phyloP scores from a whole-genome alignment of 805 yeast genomes.

The Saturnispora halmiae region DNA sequence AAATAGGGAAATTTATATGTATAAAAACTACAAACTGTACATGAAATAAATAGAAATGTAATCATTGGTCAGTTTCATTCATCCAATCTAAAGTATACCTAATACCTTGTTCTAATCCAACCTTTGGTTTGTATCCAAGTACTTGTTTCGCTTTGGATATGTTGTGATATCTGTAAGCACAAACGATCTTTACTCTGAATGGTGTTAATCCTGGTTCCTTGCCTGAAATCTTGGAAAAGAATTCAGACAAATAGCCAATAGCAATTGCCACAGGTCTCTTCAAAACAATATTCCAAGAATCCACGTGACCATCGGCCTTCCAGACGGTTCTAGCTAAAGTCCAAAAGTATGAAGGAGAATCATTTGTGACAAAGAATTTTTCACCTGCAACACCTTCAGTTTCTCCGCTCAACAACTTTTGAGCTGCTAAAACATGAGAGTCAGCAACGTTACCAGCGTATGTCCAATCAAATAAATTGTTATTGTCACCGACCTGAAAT shows the following conservation, averaged over 20 bases:
- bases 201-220: slow-evolving; percentile 94
- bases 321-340: slow-evolving; percentile 92
- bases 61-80: slow-evolving; percentile 46
- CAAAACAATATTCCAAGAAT: slow-evolving; percentile 57
- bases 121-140: slow-evolving; percentile 74
- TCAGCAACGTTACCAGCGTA: slow-evolving; percentile 98
- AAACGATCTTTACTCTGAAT: slow-evolving; percentile 83
- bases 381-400: slow-evolving; percentile 61
- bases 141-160: slow-evolving; percentile 74
- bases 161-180: slow-evolving; percentile 91
- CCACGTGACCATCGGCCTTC: slow-evolving; percentile 91
- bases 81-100: slow-evolving; percentile 76
- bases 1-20: neutral
- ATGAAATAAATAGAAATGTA: slow-evolving; percentile 1
- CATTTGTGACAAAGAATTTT: slow-evolving; percentile 85
- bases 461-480: slow-evolving; percentile 92
- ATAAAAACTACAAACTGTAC: neutral
- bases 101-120: slow-evolving; percentile 73
- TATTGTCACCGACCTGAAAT: slow-evolving; percentile 90
- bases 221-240: slow-evolving; percentile 57
- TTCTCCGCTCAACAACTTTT: slow-evolving; percentile 47
- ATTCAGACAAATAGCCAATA: slow-evolving; percentile 75
- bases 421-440: slow-evolving; percentile 89
- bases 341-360: slow-evolving; percentile 94
- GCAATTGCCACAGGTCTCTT: slow-evolving; percentile 67